Conservation (phyloP, 2,329 filamentous ascomycete genomes). For the Escovopsis sp. region DNA sequence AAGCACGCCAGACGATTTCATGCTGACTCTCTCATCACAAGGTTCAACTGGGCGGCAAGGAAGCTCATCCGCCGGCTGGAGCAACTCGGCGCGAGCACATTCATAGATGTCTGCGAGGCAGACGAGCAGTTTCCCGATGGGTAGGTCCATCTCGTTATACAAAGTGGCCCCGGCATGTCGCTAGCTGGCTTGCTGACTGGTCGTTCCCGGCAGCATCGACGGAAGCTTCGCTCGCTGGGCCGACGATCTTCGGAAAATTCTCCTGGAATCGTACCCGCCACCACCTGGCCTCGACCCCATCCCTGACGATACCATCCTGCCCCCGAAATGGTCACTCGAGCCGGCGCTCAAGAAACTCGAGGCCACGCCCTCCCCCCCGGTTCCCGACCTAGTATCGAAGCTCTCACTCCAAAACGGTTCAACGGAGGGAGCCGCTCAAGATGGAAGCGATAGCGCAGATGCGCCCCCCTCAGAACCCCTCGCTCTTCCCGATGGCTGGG, state of each 20-base stretch:
- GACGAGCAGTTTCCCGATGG: conserved; percentile 92
- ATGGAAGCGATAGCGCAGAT: conserved; percentile 2
- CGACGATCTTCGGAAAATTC: conserved; percentile 45
- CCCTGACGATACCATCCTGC: conserved; percentile 55
- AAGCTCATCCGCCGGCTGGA: conserved; percentile 73
- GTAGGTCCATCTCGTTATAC: conserved; percentile 31
- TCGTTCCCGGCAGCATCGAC: conserved; percentile 47
- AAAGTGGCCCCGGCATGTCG: too few relatives aligned
- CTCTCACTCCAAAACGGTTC: conserved; percentile 6
- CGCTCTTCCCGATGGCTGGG: conserved; percentile 40
- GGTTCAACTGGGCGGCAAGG: conserved; percentile 83
- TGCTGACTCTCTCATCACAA: too few relatives aligned
- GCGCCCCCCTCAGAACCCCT: conserved; percentile 24
- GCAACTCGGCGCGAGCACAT: conserved; percentile 66
- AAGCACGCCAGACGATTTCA: too few relatives aligned
- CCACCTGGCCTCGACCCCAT: conserved; percentile 53
- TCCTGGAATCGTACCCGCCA: conserved; percentile 55
- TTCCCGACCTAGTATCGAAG: neutral
- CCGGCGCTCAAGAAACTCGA: conserved; percentile 10
- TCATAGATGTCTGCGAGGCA: conserved; percentile 68
- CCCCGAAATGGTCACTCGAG: conserved; percentile 46
- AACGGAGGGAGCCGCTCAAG: neutral
- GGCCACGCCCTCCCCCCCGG: conserved; percentile 1
- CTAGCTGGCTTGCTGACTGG: neutral
- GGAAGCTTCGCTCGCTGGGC: conserved; percentile 71